These are phyloP conservation scores for Leccinum boreale DNA, from an alignment of 768 basidiomycete genomes.

Conservation along the genomic window DNA sequence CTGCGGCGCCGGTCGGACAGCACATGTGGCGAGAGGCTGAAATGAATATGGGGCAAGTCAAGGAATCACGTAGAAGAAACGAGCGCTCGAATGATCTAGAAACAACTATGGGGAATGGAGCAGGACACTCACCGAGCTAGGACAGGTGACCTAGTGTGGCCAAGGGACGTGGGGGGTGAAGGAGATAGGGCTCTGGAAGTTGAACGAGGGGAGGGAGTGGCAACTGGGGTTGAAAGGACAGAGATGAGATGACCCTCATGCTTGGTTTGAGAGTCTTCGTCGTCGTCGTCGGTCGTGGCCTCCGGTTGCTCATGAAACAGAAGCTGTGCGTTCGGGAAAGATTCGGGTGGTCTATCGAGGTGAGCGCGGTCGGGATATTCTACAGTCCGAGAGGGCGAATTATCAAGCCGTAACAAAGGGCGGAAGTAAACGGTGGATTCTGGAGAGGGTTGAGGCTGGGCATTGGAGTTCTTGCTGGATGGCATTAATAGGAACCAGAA, in stretches of 20 bases:
- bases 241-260: slow-evolving; percentile 27
- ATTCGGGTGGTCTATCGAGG: slow-evolving; percentile 9
- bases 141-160: slow-evolving; percentile 32
- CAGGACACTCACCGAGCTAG: slow-evolving; percentile 26
- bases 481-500: slow-evolving; percentile 27
- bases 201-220: slow-evolving; percentile 13
- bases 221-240: slow-evolving; percentile 5
- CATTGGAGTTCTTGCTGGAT: slow-evolving; percentile 27
- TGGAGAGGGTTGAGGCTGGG: slow-evolving; percentile 15
- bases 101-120: neutral
- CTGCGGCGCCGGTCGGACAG: slow-evolving; percentile 2
- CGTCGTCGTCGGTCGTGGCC: slow-evolving; percentile 18
- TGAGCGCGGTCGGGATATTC: slow-evolving; percentile 8
- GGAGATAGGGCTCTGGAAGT: slow-evolving; percentile 10
- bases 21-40: slow-evolving; percentile 19
- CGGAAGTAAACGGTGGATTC: slow-evolving; percentile 22
- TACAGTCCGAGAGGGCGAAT: slow-evolving; percentile 22
- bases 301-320: slow-evolving; percentile 7
- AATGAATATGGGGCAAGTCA: slow-evolving; percentile 11
- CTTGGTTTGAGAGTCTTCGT: slow-evolving; percentile 23
- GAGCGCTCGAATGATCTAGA: slow-evolving; percentile 3
- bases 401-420: slow-evolving; percentile 32
- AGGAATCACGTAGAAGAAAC: slow-evolving; percentile 9
- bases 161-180: slow-evolving; percentile 12
- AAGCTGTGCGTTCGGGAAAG: slow-evolving; percentile 8